Percentiles rank a stretch among this genome's conserved stretches.
These are phyloP conservation scores for Poterioochromonas sp. DNA, from an alignment of 352 stramenopile genomes.

Conservation along the genomic window DNA sequence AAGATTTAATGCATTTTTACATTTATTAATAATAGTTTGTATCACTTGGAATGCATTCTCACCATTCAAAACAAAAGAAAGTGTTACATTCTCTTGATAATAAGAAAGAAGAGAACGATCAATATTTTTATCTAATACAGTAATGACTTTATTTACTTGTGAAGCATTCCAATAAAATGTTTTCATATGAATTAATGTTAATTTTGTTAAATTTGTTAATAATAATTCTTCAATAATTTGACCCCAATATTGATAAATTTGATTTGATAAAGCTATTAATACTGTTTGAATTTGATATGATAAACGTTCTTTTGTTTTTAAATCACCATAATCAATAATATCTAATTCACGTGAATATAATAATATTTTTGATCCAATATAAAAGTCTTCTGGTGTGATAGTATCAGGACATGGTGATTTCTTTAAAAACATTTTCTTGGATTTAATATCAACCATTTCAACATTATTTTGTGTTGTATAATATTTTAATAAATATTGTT, in stretches of 20 bases:
- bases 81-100: background rate
- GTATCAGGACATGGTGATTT: slow-evolving; percentile 68
- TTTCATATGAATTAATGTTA: slow-evolving; percentile 59
- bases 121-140: background rate
- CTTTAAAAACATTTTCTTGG: slow-evolving; percentile 75
- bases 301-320: slow-evolving; percentile 59
- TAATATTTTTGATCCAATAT: slow-evolving; percentile 63
- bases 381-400: slow-evolving; percentile 63
- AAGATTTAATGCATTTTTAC: background rate
- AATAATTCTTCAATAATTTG: slow-evolving; percentile 49
- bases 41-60: background rate
- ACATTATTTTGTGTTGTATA: slow-evolving; percentile 63
- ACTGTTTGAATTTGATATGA: slow-evolving; percentile 59
- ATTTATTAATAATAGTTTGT: background rate
- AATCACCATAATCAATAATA: slow-evolving; percentile 67
- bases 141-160: background rate
- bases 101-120: too few species aligned
- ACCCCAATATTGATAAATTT: slow-evolving; percentile 53
- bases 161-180: slow-evolving; percentile 65
- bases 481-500: slow-evolving; percentile 50
- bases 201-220: slow-evolving; percentile 55
- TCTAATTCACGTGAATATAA: slow-evolving; percentile 68
- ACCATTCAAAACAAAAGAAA: background rate
- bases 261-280: slow-evolving; percentile 55
- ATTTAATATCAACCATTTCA: slow-evolving; percentile 75